Evolutionary conservation across 768 basidiomycete species (phyloP).

Genomic region (Termitomyces sp.): DNA sequence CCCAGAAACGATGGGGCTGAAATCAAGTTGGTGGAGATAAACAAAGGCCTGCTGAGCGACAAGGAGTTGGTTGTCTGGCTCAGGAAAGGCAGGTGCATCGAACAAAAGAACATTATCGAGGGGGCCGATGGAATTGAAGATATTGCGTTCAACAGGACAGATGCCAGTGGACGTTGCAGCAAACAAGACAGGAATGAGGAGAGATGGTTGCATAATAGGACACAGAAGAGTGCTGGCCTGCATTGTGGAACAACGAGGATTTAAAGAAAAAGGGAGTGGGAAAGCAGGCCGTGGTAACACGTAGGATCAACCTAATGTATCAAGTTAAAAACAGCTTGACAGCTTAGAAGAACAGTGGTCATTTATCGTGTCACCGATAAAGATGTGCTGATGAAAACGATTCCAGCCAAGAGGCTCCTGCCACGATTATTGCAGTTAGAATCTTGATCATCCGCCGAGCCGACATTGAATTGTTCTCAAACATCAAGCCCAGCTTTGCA

Average conservation of each 20-base stretch:
- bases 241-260: background rate
- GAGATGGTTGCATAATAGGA: background rate
- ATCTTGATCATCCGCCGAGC: background rate
- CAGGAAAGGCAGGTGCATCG: background rate
- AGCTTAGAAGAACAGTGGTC: background rate
- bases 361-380: background rate
- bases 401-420: background rate
- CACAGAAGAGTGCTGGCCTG: background rate
- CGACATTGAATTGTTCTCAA: background rate
- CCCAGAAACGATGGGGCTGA: background rate
- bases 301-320: background rate
- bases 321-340: background rate
- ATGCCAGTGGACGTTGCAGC: background rate
- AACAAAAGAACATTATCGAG: background rate
- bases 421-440: background rate
- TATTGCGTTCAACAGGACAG: background rate
- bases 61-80: background rate
- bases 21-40: background rate
- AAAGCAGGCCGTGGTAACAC: background rate
- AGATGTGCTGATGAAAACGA: background rate
- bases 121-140: background rate
- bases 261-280: background rate
- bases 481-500: background rate
- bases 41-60: background rate
- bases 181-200: background rate